phyloP scores from a whole-genome alignment of 192 early-diverging fungal genomes.

The Linnemannia hyalina region DNA sequence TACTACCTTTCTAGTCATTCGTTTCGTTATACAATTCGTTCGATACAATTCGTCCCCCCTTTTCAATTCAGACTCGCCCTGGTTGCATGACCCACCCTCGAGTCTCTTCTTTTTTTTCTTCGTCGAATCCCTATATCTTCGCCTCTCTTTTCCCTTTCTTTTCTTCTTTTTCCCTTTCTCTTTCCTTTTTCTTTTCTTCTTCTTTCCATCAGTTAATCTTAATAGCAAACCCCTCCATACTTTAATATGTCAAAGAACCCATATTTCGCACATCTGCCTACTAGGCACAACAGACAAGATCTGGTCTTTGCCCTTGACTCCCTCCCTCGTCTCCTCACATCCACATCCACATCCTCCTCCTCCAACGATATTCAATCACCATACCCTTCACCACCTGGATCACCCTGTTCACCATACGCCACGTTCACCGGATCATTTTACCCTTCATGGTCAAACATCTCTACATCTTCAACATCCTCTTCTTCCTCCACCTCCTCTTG shows the following conservation, averaged over 20 bases:
- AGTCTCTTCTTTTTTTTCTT: background rate
- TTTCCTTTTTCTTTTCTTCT: background rate
- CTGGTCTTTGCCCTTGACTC: conserved; percentile 44
- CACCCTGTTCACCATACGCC: background rate
- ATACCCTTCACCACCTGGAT: conserved; percentile 23
- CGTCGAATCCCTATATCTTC: background rate
- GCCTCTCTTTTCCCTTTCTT: background rate
- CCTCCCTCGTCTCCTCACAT: conserved; percentile 32
- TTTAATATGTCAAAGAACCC: conserved; percentile 34
- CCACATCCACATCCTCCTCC: background rate
- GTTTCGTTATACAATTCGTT: background rate
- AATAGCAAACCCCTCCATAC: background rate
- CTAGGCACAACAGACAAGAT: conserved; percentile 49
- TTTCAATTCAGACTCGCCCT: conserved; percentile 8
- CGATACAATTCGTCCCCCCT: background rate
- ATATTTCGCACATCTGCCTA: conserved; percentile 46
- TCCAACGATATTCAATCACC: background rate
- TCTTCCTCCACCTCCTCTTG: conserved; percentile 12
- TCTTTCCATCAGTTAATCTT: background rate
- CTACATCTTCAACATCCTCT: conserved; percentile 13
- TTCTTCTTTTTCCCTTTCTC: background rate
- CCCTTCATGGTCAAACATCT: conserved; percentile 15
- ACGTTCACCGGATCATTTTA: background rate
- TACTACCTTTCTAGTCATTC: background rate
- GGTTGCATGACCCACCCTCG: background rate